These are phyloP conservation scores for Ogataea zsoltii DNA, from an alignment of 805 yeast species.

Conservation along the genomic window DNA sequence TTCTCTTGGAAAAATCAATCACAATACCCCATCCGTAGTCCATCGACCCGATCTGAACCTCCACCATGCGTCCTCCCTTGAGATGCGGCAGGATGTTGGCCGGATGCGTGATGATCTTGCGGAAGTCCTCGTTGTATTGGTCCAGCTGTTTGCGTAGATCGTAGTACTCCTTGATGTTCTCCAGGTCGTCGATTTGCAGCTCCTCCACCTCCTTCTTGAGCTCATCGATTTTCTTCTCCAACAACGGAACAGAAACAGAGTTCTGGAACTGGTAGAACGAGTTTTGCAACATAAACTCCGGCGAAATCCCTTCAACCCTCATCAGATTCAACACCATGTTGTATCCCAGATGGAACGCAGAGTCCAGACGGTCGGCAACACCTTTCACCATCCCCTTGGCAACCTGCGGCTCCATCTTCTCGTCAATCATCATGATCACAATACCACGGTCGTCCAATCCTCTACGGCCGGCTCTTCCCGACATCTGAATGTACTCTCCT, in stretches of 20 bases:
- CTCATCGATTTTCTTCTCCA: slow-evolving; percentile 66
- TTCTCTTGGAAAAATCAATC: slow-evolving; percentile 70
- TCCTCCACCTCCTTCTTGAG: slow-evolving; percentile 49
- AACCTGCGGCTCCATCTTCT: slow-evolving; percentile 98
- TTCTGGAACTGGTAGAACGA: slow-evolving; percentile 96
- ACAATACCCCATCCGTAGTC: slow-evolving; percentile 98
- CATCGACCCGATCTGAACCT: slow-evolving; percentile 57
- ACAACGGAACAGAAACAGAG: slow-evolving; percentile 82
- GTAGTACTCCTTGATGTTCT: slow-evolving; percentile 74
- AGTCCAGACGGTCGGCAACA: slow-evolving; percentile 94
- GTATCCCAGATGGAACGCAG: slow-evolving; percentile 96
- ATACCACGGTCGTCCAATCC: slow-evolving; percentile 99
- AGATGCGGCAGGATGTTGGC: slow-evolving; percentile 79
- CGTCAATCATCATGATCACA: slow-evolving; percentile 99
- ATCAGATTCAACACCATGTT: slow-evolving; percentile 94
- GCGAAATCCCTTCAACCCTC: slow-evolving; percentile 98
- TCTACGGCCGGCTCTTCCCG: slow-evolving; percentile 99
- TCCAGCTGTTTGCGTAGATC: slow-evolving; percentile 74
- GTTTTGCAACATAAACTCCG: slow-evolving; percentile 93
- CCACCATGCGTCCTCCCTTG: slow-evolving; percentile 84
- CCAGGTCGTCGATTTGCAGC: slow-evolving; percentile 71
- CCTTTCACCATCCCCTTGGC: slow-evolving; percentile 99
- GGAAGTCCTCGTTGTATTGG: slow-evolving; percentile 70
- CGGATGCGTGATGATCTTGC: slow-evolving; percentile 88
- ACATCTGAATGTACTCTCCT: slow-evolving; percentile 99